Percentiles rank a stretch among this genome's conserved stretches.
Evolutionary conservation across 73 alveolate species (phyloP).

Genomic region (Paramecium sonneborni): DNA sequence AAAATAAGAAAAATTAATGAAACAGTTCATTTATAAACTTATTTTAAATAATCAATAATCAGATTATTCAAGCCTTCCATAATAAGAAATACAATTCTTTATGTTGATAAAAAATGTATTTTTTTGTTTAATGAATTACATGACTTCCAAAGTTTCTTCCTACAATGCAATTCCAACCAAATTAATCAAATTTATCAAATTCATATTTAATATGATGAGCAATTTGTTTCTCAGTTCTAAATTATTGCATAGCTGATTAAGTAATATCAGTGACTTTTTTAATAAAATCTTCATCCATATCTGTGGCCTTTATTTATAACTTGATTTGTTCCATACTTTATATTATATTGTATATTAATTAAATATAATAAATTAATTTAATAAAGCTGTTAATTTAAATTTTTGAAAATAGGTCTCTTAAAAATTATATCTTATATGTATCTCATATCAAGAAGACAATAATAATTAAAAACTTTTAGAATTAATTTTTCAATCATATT

Average conservation of each 20-base stretch:
- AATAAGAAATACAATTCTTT: conserved; percentile 54
- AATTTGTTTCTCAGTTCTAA: conserved; percentile 55
- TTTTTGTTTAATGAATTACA: conserved; percentile 80
- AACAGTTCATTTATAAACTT: not conserved
- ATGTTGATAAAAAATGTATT: conserved; percentile 68
- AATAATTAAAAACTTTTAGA: too few relatives aligned
- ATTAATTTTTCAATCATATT: too few relatives aligned
- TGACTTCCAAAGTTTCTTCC: conserved; percentile 88
- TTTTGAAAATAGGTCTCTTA: too few relatives aligned
- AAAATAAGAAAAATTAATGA: not conserved
- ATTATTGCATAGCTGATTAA: conserved; percentile 47
- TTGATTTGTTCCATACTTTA: conserved; percentile 18
- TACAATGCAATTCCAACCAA: conserved; percentile 82
- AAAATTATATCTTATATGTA: too few relatives aligned
- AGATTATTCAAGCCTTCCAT: conserved; percentile 66
- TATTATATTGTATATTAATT: not conserved
- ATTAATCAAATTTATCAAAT: conserved; percentile 62
- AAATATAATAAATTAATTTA: too few relatives aligned
- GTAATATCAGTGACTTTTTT: conserved; percentile 60
- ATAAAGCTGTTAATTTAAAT: too few relatives aligned
- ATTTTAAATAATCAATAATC: not conserved
- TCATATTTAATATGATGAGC: conserved; percentile 62
- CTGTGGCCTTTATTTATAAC: conserved; percentile 58
- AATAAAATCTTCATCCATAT: conserved; percentile 62
- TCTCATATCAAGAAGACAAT: too few relatives aligned